These are phyloP conservation scores for Erigeron canadensis DNA, from an alignment of 129 eudicot genomes.

Conservation along the genomic window DNA sequence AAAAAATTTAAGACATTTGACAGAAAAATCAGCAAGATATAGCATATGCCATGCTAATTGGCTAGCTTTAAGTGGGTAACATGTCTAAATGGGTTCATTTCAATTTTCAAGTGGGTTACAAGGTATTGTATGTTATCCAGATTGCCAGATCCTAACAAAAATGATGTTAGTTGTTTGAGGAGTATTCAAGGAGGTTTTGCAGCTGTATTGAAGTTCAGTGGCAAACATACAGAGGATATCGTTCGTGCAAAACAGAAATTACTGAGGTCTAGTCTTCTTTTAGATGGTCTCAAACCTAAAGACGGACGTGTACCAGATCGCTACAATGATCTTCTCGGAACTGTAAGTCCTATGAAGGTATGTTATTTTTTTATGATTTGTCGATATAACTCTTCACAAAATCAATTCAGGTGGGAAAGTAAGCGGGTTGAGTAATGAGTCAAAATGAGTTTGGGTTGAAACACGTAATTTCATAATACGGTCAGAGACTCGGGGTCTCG, in stretches of 20 bases:
- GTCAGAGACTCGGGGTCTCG: no score
- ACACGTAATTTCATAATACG: no score
- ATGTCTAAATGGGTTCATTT: no score
- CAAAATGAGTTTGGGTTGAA: no score
- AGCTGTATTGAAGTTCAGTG: slow-evolving; percentile 80
- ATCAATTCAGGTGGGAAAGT: no score
- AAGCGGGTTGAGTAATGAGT: no score
- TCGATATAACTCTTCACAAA: background rate
- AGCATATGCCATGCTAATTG: background rate
- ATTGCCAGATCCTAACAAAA: slow-evolving; percentile 77
- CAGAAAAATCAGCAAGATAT: background rate
- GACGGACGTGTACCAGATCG: slow-evolving; percentile 74
- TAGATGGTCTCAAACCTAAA: slow-evolving; percentile 73
- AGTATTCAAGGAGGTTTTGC: slow-evolving; percentile 81
- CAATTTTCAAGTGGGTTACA: no score
- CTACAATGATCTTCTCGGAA: slow-evolving; percentile 90
- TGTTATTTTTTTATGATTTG: background rate
- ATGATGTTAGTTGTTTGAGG: slow-evolving; percentile 50
- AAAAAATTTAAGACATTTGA: background rate
- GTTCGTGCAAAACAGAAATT: slow-evolving; percentile 61
- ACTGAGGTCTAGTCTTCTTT: slow-evolving; percentile 51
- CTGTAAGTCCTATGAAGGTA: slow-evolving; percentile 81
- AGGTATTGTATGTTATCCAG: slow-evolving; percentile 34
- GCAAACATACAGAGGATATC: slow-evolving; percentile 77
- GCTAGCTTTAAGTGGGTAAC: no score